Percentiles rank a stretch among this genome's conserved stretches.
Evolutionary conservation across 2,329 filamentous ascomycete species (phyloP).

Genomic region (Celoporthe dispersa): DNA sequence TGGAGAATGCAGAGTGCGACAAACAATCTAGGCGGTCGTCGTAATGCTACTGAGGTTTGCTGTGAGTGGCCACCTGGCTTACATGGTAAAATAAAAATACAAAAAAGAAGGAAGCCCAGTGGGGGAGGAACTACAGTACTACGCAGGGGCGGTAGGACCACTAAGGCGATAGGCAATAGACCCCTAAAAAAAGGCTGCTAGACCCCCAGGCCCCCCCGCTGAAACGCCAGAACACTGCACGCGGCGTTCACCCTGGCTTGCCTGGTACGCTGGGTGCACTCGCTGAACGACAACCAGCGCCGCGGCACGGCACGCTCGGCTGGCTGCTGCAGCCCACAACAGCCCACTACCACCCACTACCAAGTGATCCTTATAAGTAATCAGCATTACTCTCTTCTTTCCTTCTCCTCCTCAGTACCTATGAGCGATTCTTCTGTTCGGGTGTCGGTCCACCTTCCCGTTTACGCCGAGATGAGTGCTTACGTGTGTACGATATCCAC

Average conservation of each 20-base stretch:
- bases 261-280: not conserved
- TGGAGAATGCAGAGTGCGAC: not conserved
- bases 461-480: constrained; percentile 13
- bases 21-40: not conserved
- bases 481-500: not conserved
- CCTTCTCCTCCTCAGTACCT: too few species aligned
- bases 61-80: constrained; percentile 15
- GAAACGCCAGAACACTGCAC: not conserved
- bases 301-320: not conserved
- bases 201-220: not conserved
- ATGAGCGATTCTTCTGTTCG: not conserved
- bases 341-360: not conserved
- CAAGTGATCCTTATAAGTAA: not conserved
- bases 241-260: too few species aligned
- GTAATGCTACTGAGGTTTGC: constrained; percentile 2
- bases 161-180: not conserved
- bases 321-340: not conserved
- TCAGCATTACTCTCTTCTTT: too few species aligned
- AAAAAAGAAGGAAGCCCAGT: not conserved
- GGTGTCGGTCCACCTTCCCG: constrained; percentile 12
- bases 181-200: not conserved
- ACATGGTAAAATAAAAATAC: not conserved
- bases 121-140: too few species aligned
- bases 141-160: not conserved
- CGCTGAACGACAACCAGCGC: not conserved